phyloP scores from a whole-genome alignment of 208 protist genomes.

The Leishmania amazonensis region DNA sequence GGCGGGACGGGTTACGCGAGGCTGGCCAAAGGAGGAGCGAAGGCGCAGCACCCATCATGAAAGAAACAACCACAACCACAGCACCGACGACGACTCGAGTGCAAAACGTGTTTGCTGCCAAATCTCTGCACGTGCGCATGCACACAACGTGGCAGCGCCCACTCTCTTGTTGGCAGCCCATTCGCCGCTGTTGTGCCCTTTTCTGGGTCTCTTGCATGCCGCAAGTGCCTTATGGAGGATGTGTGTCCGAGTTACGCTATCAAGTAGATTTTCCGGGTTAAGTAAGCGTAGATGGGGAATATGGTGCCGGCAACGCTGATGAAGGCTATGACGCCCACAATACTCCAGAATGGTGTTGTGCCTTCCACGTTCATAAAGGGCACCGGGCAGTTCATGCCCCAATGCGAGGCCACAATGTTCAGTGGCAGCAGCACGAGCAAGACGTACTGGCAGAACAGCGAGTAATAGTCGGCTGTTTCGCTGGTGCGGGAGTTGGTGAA shows the following conservation, averaged over 20 bases:
- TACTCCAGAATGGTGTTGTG: slow-evolving; percentile 52
- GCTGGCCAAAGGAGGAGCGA: background rate
- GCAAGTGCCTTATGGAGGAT: background rate
- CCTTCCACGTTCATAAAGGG: slow-evolving; percentile 37
- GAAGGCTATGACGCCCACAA: slow-evolving; percentile 35
- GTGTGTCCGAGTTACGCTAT: slow-evolving; percentile 19
- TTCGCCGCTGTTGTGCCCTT: background rate
- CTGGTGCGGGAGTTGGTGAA: slow-evolving; percentile 41
- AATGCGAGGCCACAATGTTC: slow-evolving; percentile 62
- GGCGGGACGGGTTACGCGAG: background rate
- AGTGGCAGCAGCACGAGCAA: slow-evolving; percentile 49
- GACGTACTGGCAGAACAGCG: slow-evolving; percentile 54
- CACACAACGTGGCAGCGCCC: background rate
- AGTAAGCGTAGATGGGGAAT: slow-evolving; percentile 52
- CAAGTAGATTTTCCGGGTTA: slow-evolving; percentile 34
- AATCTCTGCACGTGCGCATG: background rate
- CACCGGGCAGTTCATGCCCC: slow-evolving; percentile 70
- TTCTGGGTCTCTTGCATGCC: background rate
- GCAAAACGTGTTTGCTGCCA: background rate
- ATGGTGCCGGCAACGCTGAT: slow-evolving; percentile 24
- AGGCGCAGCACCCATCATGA: background rate
- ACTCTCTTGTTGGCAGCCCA: background rate
- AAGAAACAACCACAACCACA: background rate
- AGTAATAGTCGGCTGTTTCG: slow-evolving; percentile 52
- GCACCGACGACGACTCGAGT: background rate